phyloP scores from a whole-genome alignment of 208 protist genomes.

The Plasmodiophora brassicae region DNA sequence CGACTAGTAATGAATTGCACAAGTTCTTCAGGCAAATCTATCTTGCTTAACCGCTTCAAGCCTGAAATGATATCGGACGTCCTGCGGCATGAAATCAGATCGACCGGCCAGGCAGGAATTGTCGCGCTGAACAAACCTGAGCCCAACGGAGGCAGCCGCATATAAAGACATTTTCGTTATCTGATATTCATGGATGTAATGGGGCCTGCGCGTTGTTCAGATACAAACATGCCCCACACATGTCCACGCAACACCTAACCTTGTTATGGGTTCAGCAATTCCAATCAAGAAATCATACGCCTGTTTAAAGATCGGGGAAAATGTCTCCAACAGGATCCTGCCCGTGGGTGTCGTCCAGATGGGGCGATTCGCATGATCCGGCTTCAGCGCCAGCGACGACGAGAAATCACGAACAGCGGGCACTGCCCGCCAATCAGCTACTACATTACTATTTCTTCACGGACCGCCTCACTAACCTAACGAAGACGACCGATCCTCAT shows the following conservation, averaged over 20 bases:
- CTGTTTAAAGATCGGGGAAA: conserved; percentile 65
- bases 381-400: not conserved
- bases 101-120: too few relatives aligned
- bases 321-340: conserved; percentile 72
- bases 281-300: conserved; percentile 79
- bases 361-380: conserved; percentile 38
- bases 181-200: conserved; percentile 91
- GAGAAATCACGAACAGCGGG: too few relatives aligned
- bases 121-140: too few relatives aligned
- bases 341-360: conserved; percentile 64
- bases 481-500: too few relatives aligned
- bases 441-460: too few relatives aligned
- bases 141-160: conserved; percentile 85
- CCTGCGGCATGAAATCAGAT: too few relatives aligned
- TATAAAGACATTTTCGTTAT: conserved; percentile 93
- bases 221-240: too few relatives aligned
- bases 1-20: conserved; percentile 54
- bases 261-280: conserved; percentile 88
- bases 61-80: too few relatives aligned
- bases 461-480: too few relatives aligned
- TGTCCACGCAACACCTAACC: too few relatives aligned
- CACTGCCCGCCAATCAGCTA: too few relatives aligned
- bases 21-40: conserved; percentile 52
- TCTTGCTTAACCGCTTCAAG: conserved; percentile 65
- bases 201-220: too few relatives aligned